These are phyloP conservation scores for Jamesozyma hellenica DNA, from an alignment of 805 yeast species.

Conservation along the genomic window DNA sequence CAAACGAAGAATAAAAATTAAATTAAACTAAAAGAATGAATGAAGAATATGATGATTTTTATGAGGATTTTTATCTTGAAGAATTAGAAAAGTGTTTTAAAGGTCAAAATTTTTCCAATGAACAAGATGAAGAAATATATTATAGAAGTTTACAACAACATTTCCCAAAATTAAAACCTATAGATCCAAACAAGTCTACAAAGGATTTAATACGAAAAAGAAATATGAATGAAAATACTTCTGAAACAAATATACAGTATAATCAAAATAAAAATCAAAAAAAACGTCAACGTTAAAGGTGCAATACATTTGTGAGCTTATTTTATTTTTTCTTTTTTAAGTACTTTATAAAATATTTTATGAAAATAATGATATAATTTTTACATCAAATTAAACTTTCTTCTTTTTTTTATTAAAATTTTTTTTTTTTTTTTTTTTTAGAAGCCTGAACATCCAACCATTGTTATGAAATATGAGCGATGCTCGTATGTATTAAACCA, in stretches of 20 bases:
- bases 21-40: conserved; percentile 1
- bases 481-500: conserved; percentile 31
- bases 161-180: conserved; percentile 8
- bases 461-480: conserved; percentile 29
- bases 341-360: neutral
- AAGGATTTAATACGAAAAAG: conserved; percentile 2
- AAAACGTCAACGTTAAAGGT: too few relatives aligned
- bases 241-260: too few relatives aligned
- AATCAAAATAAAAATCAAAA: too few relatives aligned
- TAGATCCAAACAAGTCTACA: neutral
- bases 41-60: conserved; percentile 5
- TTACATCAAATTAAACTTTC: too few relatives aligned
- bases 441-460: conserved; percentile 28
- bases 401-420: too few relatives aligned
- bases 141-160: conserved; percentile 8
- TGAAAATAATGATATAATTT: too few relatives aligned
- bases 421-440: conserved; percentile 1
- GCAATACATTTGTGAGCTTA: too few relatives aligned
- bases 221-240: neutral
- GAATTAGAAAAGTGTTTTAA: neutral
- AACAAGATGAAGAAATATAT: conserved; percentile 7
- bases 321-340: neutral
- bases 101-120: neutral
- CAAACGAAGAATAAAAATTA: too few relatives aligned
- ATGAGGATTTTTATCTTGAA: conserved; percentile 8